These are phyloP conservation scores for Leucosporidium scottii DNA, from an alignment of 768 basidiomycete species.

Conservation along the genomic window DNA sequence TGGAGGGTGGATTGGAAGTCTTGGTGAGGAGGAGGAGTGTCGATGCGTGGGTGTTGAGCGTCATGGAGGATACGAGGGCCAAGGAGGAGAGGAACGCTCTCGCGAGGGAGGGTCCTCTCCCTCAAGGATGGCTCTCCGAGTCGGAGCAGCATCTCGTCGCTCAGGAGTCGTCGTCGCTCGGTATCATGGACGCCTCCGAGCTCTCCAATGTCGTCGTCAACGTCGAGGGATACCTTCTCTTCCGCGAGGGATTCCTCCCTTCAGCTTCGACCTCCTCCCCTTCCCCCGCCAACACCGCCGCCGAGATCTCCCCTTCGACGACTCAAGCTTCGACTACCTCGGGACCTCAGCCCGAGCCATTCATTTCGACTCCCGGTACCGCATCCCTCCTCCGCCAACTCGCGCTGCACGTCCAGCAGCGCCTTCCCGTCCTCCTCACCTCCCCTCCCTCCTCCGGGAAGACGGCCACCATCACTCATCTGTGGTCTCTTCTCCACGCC, in stretches of 20 bases:
- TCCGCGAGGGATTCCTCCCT: constrained; percentile 48
- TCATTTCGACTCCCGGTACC: constrained; percentile 60
- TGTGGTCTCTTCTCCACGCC: constrained; percentile 57
- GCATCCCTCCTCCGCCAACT: constrained; percentile 56
- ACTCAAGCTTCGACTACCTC: constrained; percentile 20
- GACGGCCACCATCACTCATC: constrained; percentile 65
- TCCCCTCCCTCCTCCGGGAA: constrained; percentile 86
- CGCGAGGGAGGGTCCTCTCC: neutral
- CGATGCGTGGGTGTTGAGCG: constrained; percentile 78
- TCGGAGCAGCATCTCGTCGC: neutral
- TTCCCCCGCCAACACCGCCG: constrained; percentile 44
- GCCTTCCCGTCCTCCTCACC: constrained; percentile 71
- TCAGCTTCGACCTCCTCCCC: constrained; percentile 32
- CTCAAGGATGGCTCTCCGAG: neutral
- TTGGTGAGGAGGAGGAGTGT: constrained; percentile 46
- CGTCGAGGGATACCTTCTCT: constrained; percentile 60
- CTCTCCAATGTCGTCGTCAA: constrained; percentile 51
- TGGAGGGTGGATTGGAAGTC: constrained; percentile 53
- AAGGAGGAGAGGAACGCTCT: constrained; percentile 50
- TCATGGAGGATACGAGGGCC: constrained; percentile 60
- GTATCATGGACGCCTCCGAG: constrained; percentile 40
- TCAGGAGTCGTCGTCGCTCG: constrained; percentile 49
- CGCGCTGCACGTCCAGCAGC: constrained; percentile 58
- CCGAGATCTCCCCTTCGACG: constrained; percentile 28
- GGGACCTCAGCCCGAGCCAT: constrained; percentile 27